phyloP scores from a whole-genome alignment of 148 eudicot genomes.

The Rhododendron vialii region DNA sequence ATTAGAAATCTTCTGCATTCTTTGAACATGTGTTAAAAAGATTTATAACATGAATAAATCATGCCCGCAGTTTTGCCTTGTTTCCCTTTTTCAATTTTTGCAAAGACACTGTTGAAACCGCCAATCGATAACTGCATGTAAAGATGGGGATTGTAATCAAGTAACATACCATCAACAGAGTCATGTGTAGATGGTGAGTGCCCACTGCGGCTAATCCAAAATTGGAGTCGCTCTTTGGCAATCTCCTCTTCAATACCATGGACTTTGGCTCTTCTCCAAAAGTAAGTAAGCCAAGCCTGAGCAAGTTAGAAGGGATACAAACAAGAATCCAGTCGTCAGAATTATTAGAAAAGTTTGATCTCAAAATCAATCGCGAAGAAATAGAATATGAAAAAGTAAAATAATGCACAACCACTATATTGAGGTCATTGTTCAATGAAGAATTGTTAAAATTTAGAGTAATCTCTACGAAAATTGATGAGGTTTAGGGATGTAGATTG shows the following conservation, averaged over 20 bases:
- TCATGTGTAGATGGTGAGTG: conserved; percentile 94
- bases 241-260: conserved; percentile 68
- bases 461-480: background rate
- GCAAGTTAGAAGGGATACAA: conserved; percentile 6
- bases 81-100: background rate
- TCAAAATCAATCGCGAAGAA: background rate
- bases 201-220: conserved; percentile 75
- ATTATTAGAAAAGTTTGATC: background rate
- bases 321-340: background rate
- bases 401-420: background rate
- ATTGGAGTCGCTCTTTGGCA: conserved; percentile 68
- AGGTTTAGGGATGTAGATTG: background rate
- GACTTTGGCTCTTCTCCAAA: conserved; percentile 78
- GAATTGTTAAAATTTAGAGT: background rate
- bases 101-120: background rate
- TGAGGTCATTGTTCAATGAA: background rate
- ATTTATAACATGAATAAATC: background rate
- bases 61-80: background rate
- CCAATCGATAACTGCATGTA: background rate
- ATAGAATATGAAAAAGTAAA: background rate
- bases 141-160: background rate
- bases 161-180: conserved; percentile 65
- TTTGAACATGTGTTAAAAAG: background rate
- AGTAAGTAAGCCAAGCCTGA: conserved; percentile 94
- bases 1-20: background rate